Conservation (phyloP, 2,329 filamentous ascomycete genomes). For the Ophiocordyceps unilateralis region DNA sequence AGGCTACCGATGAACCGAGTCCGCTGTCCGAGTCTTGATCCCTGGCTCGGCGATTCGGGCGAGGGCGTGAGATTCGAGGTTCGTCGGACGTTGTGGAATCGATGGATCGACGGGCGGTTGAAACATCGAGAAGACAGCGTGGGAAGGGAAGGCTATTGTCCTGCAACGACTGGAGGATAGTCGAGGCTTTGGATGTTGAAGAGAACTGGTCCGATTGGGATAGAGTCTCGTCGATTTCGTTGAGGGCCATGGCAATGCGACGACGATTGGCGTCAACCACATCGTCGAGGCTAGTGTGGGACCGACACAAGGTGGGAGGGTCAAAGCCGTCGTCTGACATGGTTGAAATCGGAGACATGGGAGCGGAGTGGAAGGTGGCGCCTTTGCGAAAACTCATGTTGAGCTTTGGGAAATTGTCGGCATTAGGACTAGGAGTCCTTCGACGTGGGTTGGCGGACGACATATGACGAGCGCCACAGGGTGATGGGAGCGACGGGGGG, state of each 20-base stretch:
- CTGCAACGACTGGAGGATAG: conserved; percentile 18
- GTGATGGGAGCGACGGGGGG: no score
- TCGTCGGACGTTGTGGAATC: conserved; percentile 24
- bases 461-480: no score
- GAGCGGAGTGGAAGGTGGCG: conserved; percentile 44
- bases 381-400: conserved; percentile 45
- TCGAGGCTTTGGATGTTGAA: conserved; percentile 9
- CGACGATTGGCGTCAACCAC: conserved; percentile 52
- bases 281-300: conserved; percentile 55
- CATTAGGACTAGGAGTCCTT: conserved; percentile 20
- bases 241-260: conserved; percentile 49
- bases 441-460: conserved; percentile 16
- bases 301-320: conserved; percentile 42
- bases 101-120: conserved; percentile 33
- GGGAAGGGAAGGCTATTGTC: conserved; percentile 44
- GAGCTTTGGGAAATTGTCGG: conserved; percentile 18
- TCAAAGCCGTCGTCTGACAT: conserved; percentile 23
- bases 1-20: conserved; percentile 65
- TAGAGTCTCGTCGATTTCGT: conserved; percentile 46
- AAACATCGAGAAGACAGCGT: conserved; percentile 38
- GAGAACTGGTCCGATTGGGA: conserved; percentile 17
- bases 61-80: conserved; percentile 31
- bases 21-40: conserved; percentile 75
- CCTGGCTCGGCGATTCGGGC: conserved; percentile 36
- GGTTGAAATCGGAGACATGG: conserved; percentile 22